A percentile compares a stretch with the other conserved stretches of the same genome.
phyloP scores from a whole-genome alignment of 768 basidiomycete genomes.

The Boletus tomentosulus region DNA sequence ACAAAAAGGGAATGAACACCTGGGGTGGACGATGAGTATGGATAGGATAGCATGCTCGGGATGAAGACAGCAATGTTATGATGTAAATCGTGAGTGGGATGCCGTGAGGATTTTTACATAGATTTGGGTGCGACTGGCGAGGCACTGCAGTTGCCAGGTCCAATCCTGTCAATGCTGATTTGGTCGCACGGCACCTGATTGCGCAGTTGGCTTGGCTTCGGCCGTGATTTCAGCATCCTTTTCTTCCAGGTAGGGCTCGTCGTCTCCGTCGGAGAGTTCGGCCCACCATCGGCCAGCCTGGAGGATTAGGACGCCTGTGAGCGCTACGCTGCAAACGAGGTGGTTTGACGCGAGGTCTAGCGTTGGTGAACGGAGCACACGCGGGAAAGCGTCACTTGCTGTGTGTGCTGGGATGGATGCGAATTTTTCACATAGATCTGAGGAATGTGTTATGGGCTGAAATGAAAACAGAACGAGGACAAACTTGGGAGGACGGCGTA shows the following conservation, averaged over 20 bases:
- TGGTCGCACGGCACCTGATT: neutral
- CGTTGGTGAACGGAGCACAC: conserved; percentile 54
- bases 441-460: conserved; percentile 6
- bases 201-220: conserved; percentile 4
- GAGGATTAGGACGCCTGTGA: conserved; percentile 80
- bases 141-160: neutral
- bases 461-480: conserved; percentile 24
- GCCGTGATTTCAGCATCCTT: conserved; percentile 17
- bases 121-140: neutral
- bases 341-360: conserved; percentile 80
- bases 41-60: conserved; percentile 18
- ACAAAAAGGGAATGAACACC: conserved; percentile 2
- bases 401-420: conserved; percentile 49
- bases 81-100: conserved; percentile 20
- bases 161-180: conserved; percentile 12
- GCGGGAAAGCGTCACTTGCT: conserved; percentile 57
- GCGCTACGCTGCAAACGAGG: conserved; percentile 81
- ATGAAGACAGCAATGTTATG: conserved; percentile 19
- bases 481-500: conserved; percentile 78
- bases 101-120: conserved; percentile 6
- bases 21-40: neutral
- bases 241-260: conserved; percentile 37
- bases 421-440: conserved; percentile 61
- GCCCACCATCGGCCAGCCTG: conserved; percentile 87
- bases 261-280: conserved; percentile 64